Evolutionary conservation across 1,284 basidiomycete species (phyloP), one percentile per base, ranked within the genome.

Genomic region (Trametes polyzona): DNA sequence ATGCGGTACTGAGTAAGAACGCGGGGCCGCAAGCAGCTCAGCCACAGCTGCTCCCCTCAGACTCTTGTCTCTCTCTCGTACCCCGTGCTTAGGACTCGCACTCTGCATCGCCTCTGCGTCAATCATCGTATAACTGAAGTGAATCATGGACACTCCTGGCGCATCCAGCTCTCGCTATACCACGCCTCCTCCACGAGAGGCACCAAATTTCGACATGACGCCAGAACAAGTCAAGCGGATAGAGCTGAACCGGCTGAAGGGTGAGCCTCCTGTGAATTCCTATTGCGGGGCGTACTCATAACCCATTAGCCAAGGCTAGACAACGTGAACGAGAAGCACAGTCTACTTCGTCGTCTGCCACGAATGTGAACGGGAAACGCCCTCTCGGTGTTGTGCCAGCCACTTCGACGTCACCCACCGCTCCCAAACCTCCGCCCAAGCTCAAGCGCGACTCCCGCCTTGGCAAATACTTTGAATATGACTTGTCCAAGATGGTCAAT

Each of bases 401-500:
- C 12, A 72, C 69, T 9, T 87, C 87, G 21, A 81, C 75, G 5
- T 86, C 87, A 14, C 82, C 87, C 0, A 88, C 89, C 7, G 79
- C 73, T 1, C 74, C 81, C 0, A 76, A 79, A 50, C 69, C 74
- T 21, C 58, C 66, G 2, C 78, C 80, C 55, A 85, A 86, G 29
- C 75, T 92, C 52, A 83, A 83, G 67, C 82, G 88, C 14, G 89
- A 92, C 64, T 80, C 84, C 9, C 81, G 89, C 26, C 76, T 93
- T 1, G 91, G 91, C 26, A 93, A 88, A 52, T 96, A 96, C 74
- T 94, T 95, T 64, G 95, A 97, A 63, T 98, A 97, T 83, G 95
- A 97, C 72, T 73, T 98, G n/a, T 92, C 91, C 17, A 98, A 96
- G 77, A 93, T 96, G 90, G 88, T 92, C 65, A 96, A 98, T 70